These are phyloP conservation scores for Wakefieldia striispora DNA, from an alignment of 768 basidiomycete genomes.

Conservation along the genomic window DNA sequence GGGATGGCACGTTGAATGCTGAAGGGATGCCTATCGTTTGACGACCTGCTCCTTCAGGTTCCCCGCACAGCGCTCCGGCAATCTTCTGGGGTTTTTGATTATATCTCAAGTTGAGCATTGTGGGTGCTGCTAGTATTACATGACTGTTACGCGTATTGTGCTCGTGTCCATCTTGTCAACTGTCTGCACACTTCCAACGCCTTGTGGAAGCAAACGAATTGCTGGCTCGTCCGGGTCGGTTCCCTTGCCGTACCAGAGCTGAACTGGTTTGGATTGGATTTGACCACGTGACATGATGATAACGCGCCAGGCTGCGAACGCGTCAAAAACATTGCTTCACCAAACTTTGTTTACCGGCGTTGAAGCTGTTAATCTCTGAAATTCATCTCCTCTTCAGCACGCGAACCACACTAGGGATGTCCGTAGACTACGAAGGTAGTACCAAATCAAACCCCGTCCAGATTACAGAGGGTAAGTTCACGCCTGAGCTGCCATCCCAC, in stretches of 20 bases:
- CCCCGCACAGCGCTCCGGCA: not conserved
- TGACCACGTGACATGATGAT: constrained; percentile 17
- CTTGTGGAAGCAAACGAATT: too few relatives aligned
- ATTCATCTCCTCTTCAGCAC: not conserved
- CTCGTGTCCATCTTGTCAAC: constrained; percentile 5
- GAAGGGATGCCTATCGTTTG: constrained; percentile 45
- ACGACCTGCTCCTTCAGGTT: not conserved
- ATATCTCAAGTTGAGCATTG: not conserved
- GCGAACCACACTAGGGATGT: constrained; percentile 11
- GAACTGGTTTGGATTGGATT: not conserved
- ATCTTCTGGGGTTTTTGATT: constrained; percentile 1
- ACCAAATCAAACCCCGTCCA: constrained; percentile 40
- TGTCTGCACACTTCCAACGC: too few relatives aligned
- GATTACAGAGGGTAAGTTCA: constrained; percentile 64
- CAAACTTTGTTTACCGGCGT: too few relatives aligned
- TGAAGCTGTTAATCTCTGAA: not conserved
- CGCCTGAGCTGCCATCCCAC: not conserved
- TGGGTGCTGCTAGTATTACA: not conserved
- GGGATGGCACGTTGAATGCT: constrained; percentile 44
- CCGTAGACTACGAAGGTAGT: constrained; percentile 25
- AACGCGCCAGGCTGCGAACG: too few relatives aligned
- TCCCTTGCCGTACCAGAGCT: too few relatives aligned
- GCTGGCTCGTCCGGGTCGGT: not conserved
- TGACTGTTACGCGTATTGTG: not conserved
- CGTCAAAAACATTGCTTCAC: too few relatives aligned